These are phyloP conservation scores for Sporothrix brunneoviolacea DNA, from an alignment of 2,329 filamentous ascomycete species.

Conservation along the genomic window DNA sequence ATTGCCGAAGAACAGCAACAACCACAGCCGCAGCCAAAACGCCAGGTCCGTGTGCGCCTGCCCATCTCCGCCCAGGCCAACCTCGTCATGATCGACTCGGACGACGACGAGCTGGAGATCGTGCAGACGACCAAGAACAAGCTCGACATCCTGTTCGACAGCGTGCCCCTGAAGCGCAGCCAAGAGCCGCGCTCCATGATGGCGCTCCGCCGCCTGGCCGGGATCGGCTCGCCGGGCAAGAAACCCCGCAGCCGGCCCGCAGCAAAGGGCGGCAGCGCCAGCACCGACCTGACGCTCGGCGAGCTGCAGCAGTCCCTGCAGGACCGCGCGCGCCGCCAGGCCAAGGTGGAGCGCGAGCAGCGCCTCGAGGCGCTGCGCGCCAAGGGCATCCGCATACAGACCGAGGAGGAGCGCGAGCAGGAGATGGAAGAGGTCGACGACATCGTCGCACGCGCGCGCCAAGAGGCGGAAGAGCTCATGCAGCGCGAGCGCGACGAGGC, in stretches of 20 bases:
- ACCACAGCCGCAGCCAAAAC: constrained; percentile 28
- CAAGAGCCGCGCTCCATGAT: constrained; percentile 59
- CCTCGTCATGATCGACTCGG: constrained; percentile 33
- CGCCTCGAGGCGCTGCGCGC: constrained; percentile 69
- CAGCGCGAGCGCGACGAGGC: constrained; percentile 67
- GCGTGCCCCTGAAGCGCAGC: constrained; percentile 55
- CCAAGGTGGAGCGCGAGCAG: constrained; percentile 67
- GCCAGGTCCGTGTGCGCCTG: constrained; percentile 46
- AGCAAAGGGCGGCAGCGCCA: constrained; percentile 13
- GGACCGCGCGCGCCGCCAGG: constrained; percentile 71
- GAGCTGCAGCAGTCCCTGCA: constrained; percentile 51
- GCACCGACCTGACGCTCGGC: constrained; percentile 37
- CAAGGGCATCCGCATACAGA: constrained; percentile 76
- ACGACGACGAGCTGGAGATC: constrained; percentile 55
- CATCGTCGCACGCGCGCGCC: constrained; percentile 74
- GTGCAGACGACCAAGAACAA: constrained; percentile 42
- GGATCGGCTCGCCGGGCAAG: constrained; percentile 55
- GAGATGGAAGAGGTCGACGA: constrained; percentile 82
- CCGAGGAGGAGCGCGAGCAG: constrained; percentile 75
- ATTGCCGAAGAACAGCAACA: constrained; percentile 22
- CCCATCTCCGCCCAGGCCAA: constrained; percentile 32
- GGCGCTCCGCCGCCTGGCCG: constrained; percentile 66
- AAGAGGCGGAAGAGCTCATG: constrained; percentile 73
- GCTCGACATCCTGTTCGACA: constrained; percentile 62
- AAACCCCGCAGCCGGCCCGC: constrained; percentile 15